Base-by-base conservation (phyloP, 2,329 filamentous ascomycete genomes). In the Penicillium brevicompactum region DNA sequence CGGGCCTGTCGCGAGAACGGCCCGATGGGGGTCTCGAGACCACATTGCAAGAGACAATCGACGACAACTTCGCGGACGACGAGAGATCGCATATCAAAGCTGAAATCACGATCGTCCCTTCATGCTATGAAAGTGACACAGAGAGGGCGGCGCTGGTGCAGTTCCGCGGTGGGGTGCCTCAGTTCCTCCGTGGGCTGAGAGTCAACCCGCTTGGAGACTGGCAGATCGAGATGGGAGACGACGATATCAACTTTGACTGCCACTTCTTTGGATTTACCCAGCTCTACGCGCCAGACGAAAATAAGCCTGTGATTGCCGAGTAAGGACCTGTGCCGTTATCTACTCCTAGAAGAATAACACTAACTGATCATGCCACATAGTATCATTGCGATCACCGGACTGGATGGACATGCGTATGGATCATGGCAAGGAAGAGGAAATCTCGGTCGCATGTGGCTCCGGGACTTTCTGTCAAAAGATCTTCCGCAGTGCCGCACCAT, bases 331-430 rank as follows among this genome's bases (percentile, higher is more conserved):
- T 37, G 32, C 32, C 32, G 32, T 37, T 37, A n/a, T 37, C 32
- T 37, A 37, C 32, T n/a, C 32, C 32, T 37, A 37, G 32, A 37
- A n/a, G 13, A 37, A 3, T 37, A n/a, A 37, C 32, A 37, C 13
- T 37, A 37, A 37, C 32, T n/a, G 32, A 37, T n/a, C 32, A 37
- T 37, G 11, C 32, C 32, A 37, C 32, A 37, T 37, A 37, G 32
- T 37, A 37, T 37, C 13, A 37, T 37, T 37, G 11, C 32, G 3
- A 37, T 37, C 14, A 13, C 32, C 32, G 32, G 32, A n/a, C 32
- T 37, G 9, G 62, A 69, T 22, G 65, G 67, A 32, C 66, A 71
- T 58, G 62, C 70, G 7, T 73, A 71, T 45, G 67, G 67, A 16
- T 71, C 67, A 5, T 73, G 68, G 69, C 57, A 60, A 46, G 66